Conservation (phyloP, 441 rosid species). For the Gossypium trilobum region DNA sequence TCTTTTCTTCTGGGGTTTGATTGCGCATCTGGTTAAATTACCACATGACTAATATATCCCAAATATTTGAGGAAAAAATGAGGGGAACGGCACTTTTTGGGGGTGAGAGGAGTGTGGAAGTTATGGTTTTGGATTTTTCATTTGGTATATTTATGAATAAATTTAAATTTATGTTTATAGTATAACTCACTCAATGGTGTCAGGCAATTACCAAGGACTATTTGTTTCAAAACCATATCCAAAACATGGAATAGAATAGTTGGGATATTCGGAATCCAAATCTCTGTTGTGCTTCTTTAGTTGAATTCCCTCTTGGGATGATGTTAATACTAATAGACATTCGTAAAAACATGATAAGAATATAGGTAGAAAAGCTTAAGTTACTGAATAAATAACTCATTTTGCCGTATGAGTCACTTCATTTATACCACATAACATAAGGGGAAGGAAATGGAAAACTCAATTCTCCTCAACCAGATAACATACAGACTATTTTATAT, state of each 20-base stretch:
- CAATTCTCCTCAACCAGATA: background rate
- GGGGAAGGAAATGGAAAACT: background rate
- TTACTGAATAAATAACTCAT: background rate
- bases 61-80: background rate
- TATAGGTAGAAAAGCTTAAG: background rate
- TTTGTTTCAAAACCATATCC: background rate
- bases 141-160: background rate
- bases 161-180: background rate
- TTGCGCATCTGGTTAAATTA: background rate
- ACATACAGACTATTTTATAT: background rate
- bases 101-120: background rate
- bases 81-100: background rate
- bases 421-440: background rate
- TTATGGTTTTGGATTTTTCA: background rate
- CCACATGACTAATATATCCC: background rate
- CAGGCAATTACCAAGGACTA: background rate
- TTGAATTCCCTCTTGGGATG: background rate
- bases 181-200: background rate
- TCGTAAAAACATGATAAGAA: background rate
- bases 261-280: background rate
- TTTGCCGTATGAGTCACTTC: background rate
- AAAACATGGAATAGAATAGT: background rate
- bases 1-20: background rate
- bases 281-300: background rate
- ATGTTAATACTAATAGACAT: background rate